These are phyloP conservation scores for Juglanconis juglandina DNA, from an alignment of 2,329 filamentous ascomycete genomes.

Conservation along the genomic window DNA sequence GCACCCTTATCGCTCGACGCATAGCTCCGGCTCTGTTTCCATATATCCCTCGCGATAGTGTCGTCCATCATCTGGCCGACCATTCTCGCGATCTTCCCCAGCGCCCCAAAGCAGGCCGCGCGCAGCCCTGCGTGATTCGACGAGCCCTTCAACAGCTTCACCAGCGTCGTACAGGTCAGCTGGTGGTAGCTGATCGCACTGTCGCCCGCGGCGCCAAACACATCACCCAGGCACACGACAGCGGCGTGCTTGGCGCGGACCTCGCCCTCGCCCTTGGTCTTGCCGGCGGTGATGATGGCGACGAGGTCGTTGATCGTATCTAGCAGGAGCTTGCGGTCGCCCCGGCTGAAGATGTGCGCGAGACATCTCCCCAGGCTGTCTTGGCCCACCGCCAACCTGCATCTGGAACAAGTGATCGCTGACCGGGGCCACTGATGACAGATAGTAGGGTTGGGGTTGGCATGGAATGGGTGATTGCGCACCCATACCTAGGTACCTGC, in stretches of 20 bases:
- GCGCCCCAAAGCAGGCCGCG: slow-evolving; percentile 69
- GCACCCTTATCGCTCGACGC: slow-evolving; percentile 77
- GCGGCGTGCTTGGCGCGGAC: slow-evolving; percentile 81
- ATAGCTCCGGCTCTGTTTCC: slow-evolving; percentile 82
- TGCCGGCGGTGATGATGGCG: slow-evolving; percentile 67
- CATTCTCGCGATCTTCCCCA: slow-evolving; percentile 74
- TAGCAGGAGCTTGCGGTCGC: slow-evolving; percentile 87
- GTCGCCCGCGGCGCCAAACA: slow-evolving; percentile 90
- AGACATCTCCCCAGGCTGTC: slow-evolving; percentile 82
- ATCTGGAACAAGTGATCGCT: too few species aligned
- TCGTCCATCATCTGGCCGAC: slow-evolving; percentile 79
- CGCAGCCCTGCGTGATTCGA: slow-evolving; percentile 78
- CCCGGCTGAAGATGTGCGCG: slow-evolving; percentile 75
- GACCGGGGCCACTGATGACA: too few species aligned
- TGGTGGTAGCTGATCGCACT: slow-evolving; percentile 83
- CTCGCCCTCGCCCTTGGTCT: slow-evolving; percentile 72
- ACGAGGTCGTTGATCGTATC: slow-evolving; percentile 91
- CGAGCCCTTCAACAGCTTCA: slow-evolving; percentile 78
- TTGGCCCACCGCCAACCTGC: too few species aligned
- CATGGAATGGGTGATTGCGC: too few species aligned
- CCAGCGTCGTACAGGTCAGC: slow-evolving; percentile 65
- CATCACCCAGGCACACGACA: slow-evolving; percentile 78
- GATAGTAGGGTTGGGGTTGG: too few species aligned
- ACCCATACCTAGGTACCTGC: too few species aligned
- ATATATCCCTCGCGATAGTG: slow-evolving; percentile 78